phyloP scores from a whole-genome alignment of 352 stramenopile species.

The Phytophthora pini region DNA sequence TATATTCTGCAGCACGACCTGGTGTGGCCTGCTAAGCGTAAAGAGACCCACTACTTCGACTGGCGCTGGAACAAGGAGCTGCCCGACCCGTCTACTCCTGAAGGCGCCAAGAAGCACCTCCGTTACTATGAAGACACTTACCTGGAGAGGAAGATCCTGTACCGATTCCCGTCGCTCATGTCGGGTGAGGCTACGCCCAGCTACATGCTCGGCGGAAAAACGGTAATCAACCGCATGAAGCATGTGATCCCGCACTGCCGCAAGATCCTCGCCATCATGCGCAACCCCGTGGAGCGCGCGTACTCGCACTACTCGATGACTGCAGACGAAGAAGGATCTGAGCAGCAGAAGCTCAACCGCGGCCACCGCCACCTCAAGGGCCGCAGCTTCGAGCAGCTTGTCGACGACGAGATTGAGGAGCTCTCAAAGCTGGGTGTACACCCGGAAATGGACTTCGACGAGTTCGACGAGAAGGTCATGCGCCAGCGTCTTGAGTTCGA shows the following conservation, averaged over 20 bases:
- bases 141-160: slow-evolving; percentile 82
- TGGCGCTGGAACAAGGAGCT: slow-evolving; percentile 95
- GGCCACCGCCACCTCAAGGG: slow-evolving; percentile 72
- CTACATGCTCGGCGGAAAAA: slow-evolving; percentile 87
- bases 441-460: slow-evolving; percentile 74
- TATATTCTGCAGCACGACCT: slow-evolving; percentile 98
- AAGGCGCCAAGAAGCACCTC: slow-evolving; percentile 66
- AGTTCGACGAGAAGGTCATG: slow-evolving; percentile 73
- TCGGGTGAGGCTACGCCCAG: slow-evolving; percentile 94
- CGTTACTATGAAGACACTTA: slow-evolving; percentile 83
- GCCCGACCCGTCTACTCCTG: slow-evolving; percentile 50
- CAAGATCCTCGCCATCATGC: slow-evolving; percentile 88
- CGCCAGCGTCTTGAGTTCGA: slow-evolving; percentile 46
- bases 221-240: slow-evolving; percentile 80
- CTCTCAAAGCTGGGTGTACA: slow-evolving; percentile 67
- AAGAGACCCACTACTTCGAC: slow-evolving; percentile 99
- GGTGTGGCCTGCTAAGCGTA: slow-evolving; percentile 89
- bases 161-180: slow-evolving; percentile 89
- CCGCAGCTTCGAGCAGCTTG: slow-evolving; percentile 73
- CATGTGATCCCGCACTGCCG: slow-evolving; percentile 76
- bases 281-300: slow-evolving; percentile 82
- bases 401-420: slow-evolving; percentile 77
- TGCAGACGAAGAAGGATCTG: slow-evolving; percentile 72
- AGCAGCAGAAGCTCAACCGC: slow-evolving; percentile 81
- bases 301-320: slow-evolving; percentile 93